Conservation (phyloP, 306 rosid genomes). For the Pterocarpus macrocarpus region DNA sequence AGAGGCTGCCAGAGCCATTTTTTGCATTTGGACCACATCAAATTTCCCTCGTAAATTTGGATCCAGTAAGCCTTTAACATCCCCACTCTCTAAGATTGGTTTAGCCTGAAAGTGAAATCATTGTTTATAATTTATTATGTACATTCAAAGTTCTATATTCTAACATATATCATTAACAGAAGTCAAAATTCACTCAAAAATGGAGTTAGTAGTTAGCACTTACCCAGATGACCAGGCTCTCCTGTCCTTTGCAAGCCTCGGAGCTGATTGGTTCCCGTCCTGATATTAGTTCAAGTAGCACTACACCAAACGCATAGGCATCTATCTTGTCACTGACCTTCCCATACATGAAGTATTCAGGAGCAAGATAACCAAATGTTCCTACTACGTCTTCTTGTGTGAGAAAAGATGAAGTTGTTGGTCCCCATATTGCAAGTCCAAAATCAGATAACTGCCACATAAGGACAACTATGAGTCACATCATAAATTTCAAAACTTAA, state of each 20-base stretch:
- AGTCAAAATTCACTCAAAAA: constrained; percentile 14
- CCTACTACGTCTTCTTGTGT: constrained; percentile 78
- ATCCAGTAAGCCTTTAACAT: constrained; percentile 66
- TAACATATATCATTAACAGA: too few relatives aligned
- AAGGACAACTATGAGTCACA: constrained; percentile 38
- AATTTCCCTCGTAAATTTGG: constrained; percentile 71
- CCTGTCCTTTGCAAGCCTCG: constrained; percentile 66
- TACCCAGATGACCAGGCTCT: constrained; percentile 94
- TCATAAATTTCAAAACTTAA: neutral
- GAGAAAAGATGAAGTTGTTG: constrained; percentile 62
- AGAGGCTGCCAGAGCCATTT: constrained; percentile 79
- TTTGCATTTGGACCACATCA: constrained; percentile 66
- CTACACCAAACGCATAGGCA: constrained; percentile 93
- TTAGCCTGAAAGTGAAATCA: constrained; percentile 72
- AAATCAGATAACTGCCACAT: constrained; percentile 83
- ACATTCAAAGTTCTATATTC: neutral
- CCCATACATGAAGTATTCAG: constrained; percentile 98
- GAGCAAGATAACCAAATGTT: constrained; percentile 97
- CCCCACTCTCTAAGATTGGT: constrained; percentile 74
- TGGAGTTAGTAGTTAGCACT: constrained; percentile 40
- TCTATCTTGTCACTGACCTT: constrained; percentile 93
- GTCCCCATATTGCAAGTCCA: constrained; percentile 95
- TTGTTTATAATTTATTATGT: constrained; percentile 5
- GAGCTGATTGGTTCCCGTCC: constrained; percentile 80
- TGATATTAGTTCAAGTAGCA: constrained; percentile 88